Base-by-base conservation (phyloP, 768 basidiomycete genomes). In the Sarcodon aspratus region DNA sequence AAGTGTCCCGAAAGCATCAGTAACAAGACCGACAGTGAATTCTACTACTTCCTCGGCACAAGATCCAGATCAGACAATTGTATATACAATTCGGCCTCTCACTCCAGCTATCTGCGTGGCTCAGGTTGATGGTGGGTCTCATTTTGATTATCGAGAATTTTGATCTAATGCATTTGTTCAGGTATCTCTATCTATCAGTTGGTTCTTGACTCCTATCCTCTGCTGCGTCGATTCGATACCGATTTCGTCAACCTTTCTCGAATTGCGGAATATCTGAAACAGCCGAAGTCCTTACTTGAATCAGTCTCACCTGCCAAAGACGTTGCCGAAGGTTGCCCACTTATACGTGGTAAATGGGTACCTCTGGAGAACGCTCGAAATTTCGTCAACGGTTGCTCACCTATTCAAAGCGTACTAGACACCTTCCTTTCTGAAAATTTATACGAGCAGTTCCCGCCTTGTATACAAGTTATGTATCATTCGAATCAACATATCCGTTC, bases 141-240 rank as follows among this genome's bases (percentile, higher is more conserved):
- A 35, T 38, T 42, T 15, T 52, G 38, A 33, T 47, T 27, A 35
- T 27, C 21, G 2, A 9, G 13, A 42, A 11, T 13, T 42, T 13
- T 42, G 17, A 13, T 13, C 40, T 27, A 27, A 32, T 40, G 11
- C 9, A 35, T 33, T 46, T 9, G 13, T 51, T 6, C 57, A 87
- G 85, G 79, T 55, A 80, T 87, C 48, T 75, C 82, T 36, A 83
- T 87, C 45, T 87, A 85, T 63, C 81, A 82, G 59, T 82, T 79
- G 63, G 69, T 66, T 46, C 70, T 86, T 9, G 78, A 75, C 36
- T 62, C 71, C 7, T 68, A 69, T 46, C 66, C 72, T 33, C 68
- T 87, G 44, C 64, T 86, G 53, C 78, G 85, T 55, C 79, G 85
- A 54, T 78, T 86, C 48, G 85, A 87, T 64, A 83, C 83, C 33